These are phyloP conservation scores for Wickerhamiella galacta DNA, from an alignment of 805 yeast species.

Conservation along the genomic window DNA sequence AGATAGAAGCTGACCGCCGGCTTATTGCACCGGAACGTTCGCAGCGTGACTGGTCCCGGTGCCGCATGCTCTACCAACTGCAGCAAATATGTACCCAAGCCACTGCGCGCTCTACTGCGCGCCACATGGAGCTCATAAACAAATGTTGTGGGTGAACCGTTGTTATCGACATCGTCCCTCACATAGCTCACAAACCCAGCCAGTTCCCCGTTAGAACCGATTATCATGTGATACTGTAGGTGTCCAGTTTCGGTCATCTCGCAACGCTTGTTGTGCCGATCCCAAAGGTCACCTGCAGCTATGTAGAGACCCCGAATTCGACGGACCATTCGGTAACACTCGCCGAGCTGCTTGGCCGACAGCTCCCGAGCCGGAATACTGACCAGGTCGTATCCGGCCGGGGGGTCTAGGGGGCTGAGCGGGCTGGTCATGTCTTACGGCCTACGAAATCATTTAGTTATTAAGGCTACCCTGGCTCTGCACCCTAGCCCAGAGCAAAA, in stretches of 20 bases:
- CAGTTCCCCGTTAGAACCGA: not conserved
- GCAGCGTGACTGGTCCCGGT: slow-evolving; percentile 9
- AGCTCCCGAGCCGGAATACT: not conserved
- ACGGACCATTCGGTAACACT: slow-evolving; percentile 14
- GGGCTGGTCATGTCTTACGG: too few species aligned
- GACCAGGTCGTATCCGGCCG: too few species aligned
- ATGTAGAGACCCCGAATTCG: slow-evolving; percentile 13
- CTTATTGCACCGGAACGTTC: slow-evolving; percentile 15
- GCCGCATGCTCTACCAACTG: slow-evolving; percentile 6
- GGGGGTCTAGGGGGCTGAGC: too few species aligned
- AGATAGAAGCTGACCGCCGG: slow-evolving; percentile 14
- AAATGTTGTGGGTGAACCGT: slow-evolving; percentile 10
- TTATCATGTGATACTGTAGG: slow-evolving; percentile 10
- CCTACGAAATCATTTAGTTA: too few species aligned
- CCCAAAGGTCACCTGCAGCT: slow-evolving; percentile 17
- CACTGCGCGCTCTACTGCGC: slow-evolving; percentile 8
- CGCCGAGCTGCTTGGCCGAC: slow-evolving; percentile 4
- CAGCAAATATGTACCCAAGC: slow-evolving; percentile 13
- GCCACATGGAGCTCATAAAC: slow-evolving; percentile 19
- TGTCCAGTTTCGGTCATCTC: slow-evolving; percentile 14
- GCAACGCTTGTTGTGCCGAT: slow-evolving; percentile 9
- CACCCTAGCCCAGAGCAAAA: too few species aligned
- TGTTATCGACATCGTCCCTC: slow-evolving; percentile 8
- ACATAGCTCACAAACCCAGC: slow-evolving; percentile 14
- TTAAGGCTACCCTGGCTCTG: too few species aligned